Conservation (phyloP, 2,329 filamentous ascomycete species). For the Tothia fuscella region DNA sequence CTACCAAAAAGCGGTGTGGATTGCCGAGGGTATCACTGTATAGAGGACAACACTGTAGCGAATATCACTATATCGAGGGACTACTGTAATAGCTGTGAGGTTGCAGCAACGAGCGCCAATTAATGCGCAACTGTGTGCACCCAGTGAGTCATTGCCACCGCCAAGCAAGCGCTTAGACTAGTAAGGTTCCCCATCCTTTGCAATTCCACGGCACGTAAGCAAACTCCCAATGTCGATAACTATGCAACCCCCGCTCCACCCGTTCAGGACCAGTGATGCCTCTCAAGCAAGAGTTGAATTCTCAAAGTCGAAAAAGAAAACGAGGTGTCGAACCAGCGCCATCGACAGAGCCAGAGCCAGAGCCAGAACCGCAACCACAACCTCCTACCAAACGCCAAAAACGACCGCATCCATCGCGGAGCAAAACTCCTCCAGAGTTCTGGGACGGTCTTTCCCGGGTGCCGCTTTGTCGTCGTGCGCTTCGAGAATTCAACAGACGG, state of each 20-base stretch:
- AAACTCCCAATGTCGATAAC: conserved; percentile 7
- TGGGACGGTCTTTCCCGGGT: conserved; percentile 14
- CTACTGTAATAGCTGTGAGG: too few relatives aligned
- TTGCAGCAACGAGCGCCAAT: conserved; percentile 4
- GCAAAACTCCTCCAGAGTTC: conserved; percentile 13
- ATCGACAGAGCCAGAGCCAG: not conserved
- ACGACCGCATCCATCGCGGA: conserved; percentile 5
- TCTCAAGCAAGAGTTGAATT: conserved; percentile 9
- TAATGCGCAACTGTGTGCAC: not conserved
- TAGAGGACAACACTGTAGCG: too few relatives aligned
- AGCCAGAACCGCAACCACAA: conserved; percentile 9
- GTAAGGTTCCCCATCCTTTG: conserved; percentile 1
- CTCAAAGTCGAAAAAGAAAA: conserved; percentile 13
- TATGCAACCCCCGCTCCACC: conserved; percentile 10
- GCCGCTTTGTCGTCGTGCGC: conserved; percentile 12
- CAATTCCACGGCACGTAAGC: conserved; percentile 9
- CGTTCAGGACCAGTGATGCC: conserved; percentile 9
- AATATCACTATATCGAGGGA: too few relatives aligned
- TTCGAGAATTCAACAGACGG: conserved; percentile 13
- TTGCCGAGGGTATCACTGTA: too few relatives aligned
- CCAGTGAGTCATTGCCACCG: conserved; percentile 6
- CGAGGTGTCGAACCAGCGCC: conserved; percentile 11
- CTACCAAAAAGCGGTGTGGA: too few relatives aligned
- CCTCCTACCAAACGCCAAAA: conserved; percentile 12
- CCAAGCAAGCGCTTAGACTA: conserved; percentile 1